phyloP scores from a whole-genome alignment of 1,284 basidiomycete genomes.

The Agaricales sp. region DNA sequence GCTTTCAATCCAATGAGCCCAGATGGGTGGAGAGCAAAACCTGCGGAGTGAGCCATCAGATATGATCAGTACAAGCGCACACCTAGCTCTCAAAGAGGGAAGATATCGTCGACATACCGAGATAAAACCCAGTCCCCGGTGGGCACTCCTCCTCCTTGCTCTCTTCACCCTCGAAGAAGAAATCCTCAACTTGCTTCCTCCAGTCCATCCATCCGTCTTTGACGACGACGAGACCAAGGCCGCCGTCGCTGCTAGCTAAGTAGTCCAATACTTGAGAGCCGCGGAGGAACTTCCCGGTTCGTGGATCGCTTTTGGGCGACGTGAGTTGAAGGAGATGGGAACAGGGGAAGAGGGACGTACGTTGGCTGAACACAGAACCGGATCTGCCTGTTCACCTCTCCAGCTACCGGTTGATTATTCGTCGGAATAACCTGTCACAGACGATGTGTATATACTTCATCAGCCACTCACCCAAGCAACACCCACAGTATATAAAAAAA shows the following conservation, averaged over 20 bases:
- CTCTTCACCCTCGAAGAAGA: not conserved
- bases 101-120: not conserved
- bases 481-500: too few species aligned
- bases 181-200: not conserved
- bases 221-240: not conserved
- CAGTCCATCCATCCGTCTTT: not conserved
- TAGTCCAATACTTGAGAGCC: not conserved
- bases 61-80: too few species aligned
- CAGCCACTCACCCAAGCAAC: too few species aligned
- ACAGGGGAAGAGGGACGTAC: slow-evolving; percentile 10
- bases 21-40: not conserved
- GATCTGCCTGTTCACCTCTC: slow-evolving; percentile 14
- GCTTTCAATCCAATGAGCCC: not conserved
- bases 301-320: not conserved
- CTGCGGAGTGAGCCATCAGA: not conserved
- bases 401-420: slow-evolving; percentile 9
- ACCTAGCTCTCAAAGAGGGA: not conserved
- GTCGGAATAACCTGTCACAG: slow-evolving; percentile 21
- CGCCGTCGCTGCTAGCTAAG: not conserved
- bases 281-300: not conserved
- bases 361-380: slow-evolving; percentile 21
- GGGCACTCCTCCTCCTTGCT: not conserved
- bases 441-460: not conserved
- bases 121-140: not conserved
- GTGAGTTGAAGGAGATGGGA: not conserved